Evolutionary conservation across 768 basidiomycete genomes (phyloP), one percentile per base, ranked within the genome.

Genomic region (Melanogaster broomeanus): DNA sequence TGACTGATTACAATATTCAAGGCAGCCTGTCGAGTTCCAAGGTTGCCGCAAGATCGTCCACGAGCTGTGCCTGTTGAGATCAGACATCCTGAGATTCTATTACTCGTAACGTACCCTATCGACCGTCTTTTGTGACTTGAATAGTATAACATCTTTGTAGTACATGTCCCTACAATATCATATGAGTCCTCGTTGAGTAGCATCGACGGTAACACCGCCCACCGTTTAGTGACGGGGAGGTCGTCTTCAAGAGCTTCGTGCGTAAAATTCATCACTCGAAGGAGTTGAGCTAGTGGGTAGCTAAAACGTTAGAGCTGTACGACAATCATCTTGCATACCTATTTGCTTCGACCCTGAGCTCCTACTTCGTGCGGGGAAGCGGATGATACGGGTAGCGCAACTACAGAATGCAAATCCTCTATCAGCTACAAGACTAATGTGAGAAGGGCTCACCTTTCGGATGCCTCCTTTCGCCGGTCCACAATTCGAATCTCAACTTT

Each of bases 31-130:
- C 76, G 8, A 93, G 65, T 9, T 77, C 73, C 31, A 95, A 81
- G 0, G 93, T 92, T 1, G 93, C 92, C 1, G 93, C 90, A 13
- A 98, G 71, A 60, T 96, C 90, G 60, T 97, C 94, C 24, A 96
- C 83, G 8, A 97, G 75, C 93, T 96, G 40, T 37, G n/a, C 34
- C 46, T 44, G 31, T 43, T 47, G 31, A 41, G 34, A 45, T 48
- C 42, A 53, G 45, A 46, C 3, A 27, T 5, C 37, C 31, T 34
- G 28, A 7, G 25, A 38, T 37, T 18, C 30, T 16, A 24, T 15
- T 18, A 33, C 34, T 38, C 35, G 15, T 22, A n/a, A 59, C 74
- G 44, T 56, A 91, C 94, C 53, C 76, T 76, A 67, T 98, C 90
- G 1, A 96, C 93, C 0, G 79, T 77, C n/a, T 72, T 69, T 65